These are phyloP conservation scores for Pseudocercospora cruenta DNA, from an alignment of 2,329 filamentous ascomycete species.

Conservation along the genomic window DNA sequence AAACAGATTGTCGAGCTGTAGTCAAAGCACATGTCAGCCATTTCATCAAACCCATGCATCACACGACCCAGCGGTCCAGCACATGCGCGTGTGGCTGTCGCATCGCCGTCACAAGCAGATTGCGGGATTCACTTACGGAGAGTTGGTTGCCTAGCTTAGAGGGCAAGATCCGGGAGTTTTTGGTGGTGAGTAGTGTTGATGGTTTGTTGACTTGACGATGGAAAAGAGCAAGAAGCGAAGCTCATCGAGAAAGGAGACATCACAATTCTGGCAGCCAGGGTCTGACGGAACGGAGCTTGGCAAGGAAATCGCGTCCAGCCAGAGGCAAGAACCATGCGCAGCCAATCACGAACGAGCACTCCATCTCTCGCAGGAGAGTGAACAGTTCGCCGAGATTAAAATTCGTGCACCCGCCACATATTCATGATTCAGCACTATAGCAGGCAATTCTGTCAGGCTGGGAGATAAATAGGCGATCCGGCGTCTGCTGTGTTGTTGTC, in stretches of 20 bases:
- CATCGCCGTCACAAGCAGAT: background rate
- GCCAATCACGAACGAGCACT: background rate
- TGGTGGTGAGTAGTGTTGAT: conserved; percentile 27
- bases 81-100: conserved; percentile 10
- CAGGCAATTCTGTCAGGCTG: background rate
- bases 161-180: conserved; percentile 37
- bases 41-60: conserved; percentile 3
- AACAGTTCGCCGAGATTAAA: background rate
- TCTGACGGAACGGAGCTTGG: background rate
- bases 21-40: conserved; percentile 20
- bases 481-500: background rate
- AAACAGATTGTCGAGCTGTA: conserved; percentile 54
- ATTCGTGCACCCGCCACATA: background rate
- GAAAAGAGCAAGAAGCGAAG: conserved; percentile 30
- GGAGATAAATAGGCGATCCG: background rate
- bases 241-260: conserved; percentile 20
- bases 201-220: conserved; percentile 28
- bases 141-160: conserved; percentile 57
- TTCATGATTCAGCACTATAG: background rate
- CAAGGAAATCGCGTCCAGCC: conserved; percentile 1
- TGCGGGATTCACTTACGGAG: conserved; percentile 36
- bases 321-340: background rate
- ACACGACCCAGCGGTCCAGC: conserved; percentile 1
- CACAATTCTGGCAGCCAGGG: background rate
- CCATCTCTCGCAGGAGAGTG: background rate